Base-by-base conservation (phyloP, 2,329 filamentous ascomycete species). In the Ophiostoma pallidulum region DNA sequence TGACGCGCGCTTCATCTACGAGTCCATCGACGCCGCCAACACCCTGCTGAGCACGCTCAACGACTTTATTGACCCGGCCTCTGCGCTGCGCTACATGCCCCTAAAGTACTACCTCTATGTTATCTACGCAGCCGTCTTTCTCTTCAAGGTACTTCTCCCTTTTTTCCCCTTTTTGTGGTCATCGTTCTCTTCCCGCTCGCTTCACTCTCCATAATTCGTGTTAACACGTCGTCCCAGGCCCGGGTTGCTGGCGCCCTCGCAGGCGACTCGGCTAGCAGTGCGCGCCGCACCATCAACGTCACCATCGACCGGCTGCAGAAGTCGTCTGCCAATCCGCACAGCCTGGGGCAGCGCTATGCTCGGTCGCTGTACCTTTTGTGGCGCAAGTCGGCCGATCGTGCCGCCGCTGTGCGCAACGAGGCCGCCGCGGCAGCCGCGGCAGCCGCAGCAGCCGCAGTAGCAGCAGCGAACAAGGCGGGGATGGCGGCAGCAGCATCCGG, bases 1-100 rank as follows among this genome's bases (percentile, higher is more conserved):
- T 6, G 79, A 82, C 56, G 77, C 78, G 5, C 70, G 79, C 6
- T 82, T 82, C 59, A 81, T 83, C 48, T 82, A 81, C 58, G 78
- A 81, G 57, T 77, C 77, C 2, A 71, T 83, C 8, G 77, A 81
- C 53, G 77, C 79, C 3, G 79, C 78, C 0, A 81, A 80, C 57
- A 73, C 75, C 0, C 70, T 82, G 16, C 63, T 83, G 13, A 73
- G 69, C 14, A 78, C 77, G 2, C 67, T 82, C 18, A 80, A 77
- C 56, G 74, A 73, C 47, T 73, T 72, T 51, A 72, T 81, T 26
- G 73, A 81, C 47, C 76, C 78, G 0, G 69, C 74, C 43, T 72
- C 70, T 14, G 73, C 75, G 38, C 66, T 82, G 14, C 73, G 77
- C 51, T 82, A 77, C 51, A 80, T 83, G 77, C 79, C 79, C 2